Percentiles rank a stretch among this genome's conserved stretches.
These are phyloP conservation scores for Globisporangium nunn DNA, from an alignment of 352 stramenopile species.

Conservation along the genomic window DNA sequence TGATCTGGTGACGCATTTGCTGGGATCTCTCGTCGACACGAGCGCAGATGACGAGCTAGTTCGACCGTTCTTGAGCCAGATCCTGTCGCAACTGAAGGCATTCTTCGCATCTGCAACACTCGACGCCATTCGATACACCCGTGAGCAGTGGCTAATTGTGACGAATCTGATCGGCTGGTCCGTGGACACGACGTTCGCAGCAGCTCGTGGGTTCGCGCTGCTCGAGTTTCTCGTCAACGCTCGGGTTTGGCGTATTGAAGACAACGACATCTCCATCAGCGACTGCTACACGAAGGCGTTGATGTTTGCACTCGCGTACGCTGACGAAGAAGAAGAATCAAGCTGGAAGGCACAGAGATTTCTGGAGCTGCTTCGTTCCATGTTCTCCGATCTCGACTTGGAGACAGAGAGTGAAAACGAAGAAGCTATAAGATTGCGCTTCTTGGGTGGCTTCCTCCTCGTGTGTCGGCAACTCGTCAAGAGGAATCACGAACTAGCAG, in stretches of 20 bases:
- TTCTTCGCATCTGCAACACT: constrained; percentile 26
- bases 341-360: constrained; percentile 28
- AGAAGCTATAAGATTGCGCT: constrained; percentile 22
- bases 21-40: constrained; percentile 51
- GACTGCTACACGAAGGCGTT: constrained; percentile 62
- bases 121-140: constrained; percentile 27
- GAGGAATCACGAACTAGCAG: constrained; percentile 16
- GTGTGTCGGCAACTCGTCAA: constrained; percentile 35
- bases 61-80: constrained; percentile 50
- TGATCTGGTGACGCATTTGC: constrained; percentile 28
- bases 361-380: constrained; percentile 43
- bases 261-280: constrained; percentile 45
- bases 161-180: constrained; percentile 60
- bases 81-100: constrained; percentile 28
- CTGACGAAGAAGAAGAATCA: constrained; percentile 9
- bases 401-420: constrained; percentile 30
- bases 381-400: constrained; percentile 36
- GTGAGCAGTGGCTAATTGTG: constrained; percentile 53
- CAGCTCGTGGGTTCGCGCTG: constrained; percentile 48
- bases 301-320: constrained; percentile 40
- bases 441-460: constrained; percentile 52
- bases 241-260: constrained; percentile 45
- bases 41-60: constrained; percentile 54
- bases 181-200: constrained; percentile 28
- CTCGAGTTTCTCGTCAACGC: constrained; percentile 51